Percentiles rank a stretch among this genome's conserved stretches.
Evolutionary conservation across 164 flowering plant genomes (phyloP).

Genomic region (Nymphaea thermarum): DNA sequence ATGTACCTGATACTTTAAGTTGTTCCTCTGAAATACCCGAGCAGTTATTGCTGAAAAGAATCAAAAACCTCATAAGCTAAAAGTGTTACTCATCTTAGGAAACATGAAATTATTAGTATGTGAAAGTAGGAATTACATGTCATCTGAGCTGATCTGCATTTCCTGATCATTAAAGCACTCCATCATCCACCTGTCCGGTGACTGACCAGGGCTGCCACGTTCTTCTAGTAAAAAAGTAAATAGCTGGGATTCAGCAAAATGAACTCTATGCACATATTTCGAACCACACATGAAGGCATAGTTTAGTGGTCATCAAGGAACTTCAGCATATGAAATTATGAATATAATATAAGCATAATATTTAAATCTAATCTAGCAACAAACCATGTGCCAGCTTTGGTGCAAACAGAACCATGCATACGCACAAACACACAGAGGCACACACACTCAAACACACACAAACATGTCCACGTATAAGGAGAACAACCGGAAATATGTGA

Average conservation of each 20-base stretch:
- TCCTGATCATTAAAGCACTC: slow-evolving; percentile 58
- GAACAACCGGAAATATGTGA: slow-evolving; percentile 43
- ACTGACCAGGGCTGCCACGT: slow-evolving; percentile 25
- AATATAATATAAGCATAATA: too few relatives aligned
- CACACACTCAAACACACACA: neutral
- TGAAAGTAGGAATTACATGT: slow-evolving; percentile 26
- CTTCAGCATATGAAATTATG: neutral
- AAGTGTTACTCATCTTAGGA: neutral
- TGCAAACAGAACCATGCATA: neutral
- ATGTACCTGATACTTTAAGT: slow-evolving; percentile 49
- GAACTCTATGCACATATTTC: neutral
- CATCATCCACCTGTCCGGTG: slow-evolving; percentile 65
- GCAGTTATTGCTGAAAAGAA: slow-evolving; percentile 28
- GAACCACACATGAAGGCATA: neutral
- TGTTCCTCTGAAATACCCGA: slow-evolving; percentile 42
- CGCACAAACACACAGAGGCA: neutral
- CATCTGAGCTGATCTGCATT: slow-evolving; percentile 40
- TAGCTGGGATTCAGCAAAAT: neutral
- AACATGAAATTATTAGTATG: neutral
- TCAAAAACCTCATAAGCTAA: neutral
- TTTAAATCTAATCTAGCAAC: too few relatives aligned
- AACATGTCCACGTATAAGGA: neutral
- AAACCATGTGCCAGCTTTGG: too few relatives aligned
- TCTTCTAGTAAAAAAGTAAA: slow-evolving; percentile 17
- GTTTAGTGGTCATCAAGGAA: neutral